Base-by-base conservation (phyloP, 140 eudicot species). In the Stevia rebaudiana region DNA sequence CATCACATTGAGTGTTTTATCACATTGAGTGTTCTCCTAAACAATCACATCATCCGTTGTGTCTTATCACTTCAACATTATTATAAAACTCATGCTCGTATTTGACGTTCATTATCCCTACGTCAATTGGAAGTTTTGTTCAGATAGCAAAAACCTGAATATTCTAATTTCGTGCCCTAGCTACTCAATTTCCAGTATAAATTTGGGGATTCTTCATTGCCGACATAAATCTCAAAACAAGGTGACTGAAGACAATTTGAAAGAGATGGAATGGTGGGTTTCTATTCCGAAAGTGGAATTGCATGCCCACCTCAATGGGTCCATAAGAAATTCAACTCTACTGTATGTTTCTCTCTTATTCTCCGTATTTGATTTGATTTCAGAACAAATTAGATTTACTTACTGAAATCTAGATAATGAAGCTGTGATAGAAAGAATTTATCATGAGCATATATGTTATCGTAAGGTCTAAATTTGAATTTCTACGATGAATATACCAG, bases 241-340 rank as follows among this genome's bases (percentile, higher is more conserved):
- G 62, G 43, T 43, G 3, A 40, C 50, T 40, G 31, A 67, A 39
- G 51, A 18, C 11, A 40, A 41, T 21, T 44, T 24, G 43, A 18
- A 40, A 60, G 72, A 65, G 74, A 78, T 76, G 84, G 88, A 87
- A 50, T 82, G 79, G 90, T 90, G 81, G 65, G 65, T 74, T 43
- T 60, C 77, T 47, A 75, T 90, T 82, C 97, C 97, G 23, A 91
- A 91, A 74, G 82, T 91, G 55, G 98, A 87, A 75, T 73, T 91
- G 35, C 98, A 91, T 67, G 96, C 98, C 42, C 98, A 91, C 76
- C 96, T 91, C 35, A 87, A 87, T 72, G 98, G 98, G 5, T 91
- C 98, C 61, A 85, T 87, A 53, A 70, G 98, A 70, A 78, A 83
- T 72, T 80, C 96, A 64, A 91, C 96, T 80, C 72, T 87, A 19